These are phyloP conservation scores for Plasmodium vinckei DNA, from an alignment of 169 alveolate genomes.

Conservation along the genomic window DNA sequence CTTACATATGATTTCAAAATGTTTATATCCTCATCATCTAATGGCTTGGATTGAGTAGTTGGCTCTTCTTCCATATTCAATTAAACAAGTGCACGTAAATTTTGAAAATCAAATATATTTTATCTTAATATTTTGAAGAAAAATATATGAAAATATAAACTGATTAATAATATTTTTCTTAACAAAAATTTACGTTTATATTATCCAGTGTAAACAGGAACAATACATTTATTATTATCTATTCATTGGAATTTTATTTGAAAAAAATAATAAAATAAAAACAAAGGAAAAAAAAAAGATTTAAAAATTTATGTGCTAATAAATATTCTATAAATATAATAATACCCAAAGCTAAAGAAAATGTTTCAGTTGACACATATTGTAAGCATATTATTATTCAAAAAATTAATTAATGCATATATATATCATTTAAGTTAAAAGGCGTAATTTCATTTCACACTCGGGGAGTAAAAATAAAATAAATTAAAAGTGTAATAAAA, in stretches of 20 bases:
- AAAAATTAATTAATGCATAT: not conserved
- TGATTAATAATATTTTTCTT: not conserved
- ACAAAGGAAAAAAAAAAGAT: too few relatives aligned
- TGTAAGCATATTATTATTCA: not conserved
- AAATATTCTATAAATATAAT: too few relatives aligned
- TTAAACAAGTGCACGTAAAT: constrained; percentile 25
- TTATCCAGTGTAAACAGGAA: too few relatives aligned
- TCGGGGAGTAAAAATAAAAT: too few relatives aligned
- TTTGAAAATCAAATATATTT: not conserved
- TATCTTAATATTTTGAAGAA: not conserved
- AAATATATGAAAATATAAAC: too few relatives aligned
- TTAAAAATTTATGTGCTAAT: too few relatives aligned
- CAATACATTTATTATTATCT: too few relatives aligned
- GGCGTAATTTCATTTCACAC: too few relatives aligned
- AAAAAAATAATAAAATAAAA: too few relatives aligned
- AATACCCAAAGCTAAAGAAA: not conserved
- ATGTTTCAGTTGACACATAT: not conserved
- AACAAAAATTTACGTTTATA: not conserved
- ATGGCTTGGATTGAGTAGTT: constrained; percentile 65
- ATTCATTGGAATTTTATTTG: too few relatives aligned
- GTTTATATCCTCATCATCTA: constrained; percentile 79
- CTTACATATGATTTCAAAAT: constrained; percentile 73
- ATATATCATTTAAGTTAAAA: not conserved
- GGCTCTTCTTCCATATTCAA: constrained; percentile 55
- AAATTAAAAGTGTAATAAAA: too few relatives aligned